Base-by-base conservation (phyloP, 2,329 filamentous ascomycete genomes). In the Pseudogymnoascus sp. region DNA sequence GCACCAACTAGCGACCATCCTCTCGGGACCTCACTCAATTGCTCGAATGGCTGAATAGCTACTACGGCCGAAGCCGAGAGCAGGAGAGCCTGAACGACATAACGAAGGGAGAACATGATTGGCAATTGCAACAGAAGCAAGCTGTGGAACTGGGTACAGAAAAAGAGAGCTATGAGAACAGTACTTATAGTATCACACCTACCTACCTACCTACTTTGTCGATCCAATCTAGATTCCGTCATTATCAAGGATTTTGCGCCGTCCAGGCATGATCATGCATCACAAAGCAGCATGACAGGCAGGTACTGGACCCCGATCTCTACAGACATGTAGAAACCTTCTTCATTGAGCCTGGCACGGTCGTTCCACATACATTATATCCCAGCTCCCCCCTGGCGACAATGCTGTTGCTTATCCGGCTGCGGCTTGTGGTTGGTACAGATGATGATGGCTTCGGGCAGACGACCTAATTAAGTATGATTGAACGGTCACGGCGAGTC, bases 1-100 rank as follows among this genome's bases (percentile, higher is more conserved):
- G 63, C 16, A 12, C 66, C 65, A 37, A 63, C 64, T 21, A 67
- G 64, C 18, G 37, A 65, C 67, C 67, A 68, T 49, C 67, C 67
- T 18, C 66, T 65, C 59, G 67, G 67, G 46, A 62, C 59, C 46
- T 63, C 46, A 14, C 63, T 18, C 21, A 68, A 40, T 11, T 63
- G 63, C 31, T 68, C 67, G 16, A 68, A 68, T 60, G 64, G 63
- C 16, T 65, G 31, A 49, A 64, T 63, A n/a, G 63, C 63, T 21
- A 56, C 49, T 16, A 59, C 61, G 38, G 60, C 62, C 16, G 66
- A 16, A 12, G 64, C 59, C 1, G 63, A 37, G 38, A 66, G 60
- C 16, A 62, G 66, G 61, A 68, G 64, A 31, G 63, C 31, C 56
- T 63, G 66, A 21, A 66, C 28, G 21, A 42, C 63, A 37, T 53